Conservation (phyloP, 2,329 filamentous ascomycete genomes). For the Fusarium sp. region DNA sequence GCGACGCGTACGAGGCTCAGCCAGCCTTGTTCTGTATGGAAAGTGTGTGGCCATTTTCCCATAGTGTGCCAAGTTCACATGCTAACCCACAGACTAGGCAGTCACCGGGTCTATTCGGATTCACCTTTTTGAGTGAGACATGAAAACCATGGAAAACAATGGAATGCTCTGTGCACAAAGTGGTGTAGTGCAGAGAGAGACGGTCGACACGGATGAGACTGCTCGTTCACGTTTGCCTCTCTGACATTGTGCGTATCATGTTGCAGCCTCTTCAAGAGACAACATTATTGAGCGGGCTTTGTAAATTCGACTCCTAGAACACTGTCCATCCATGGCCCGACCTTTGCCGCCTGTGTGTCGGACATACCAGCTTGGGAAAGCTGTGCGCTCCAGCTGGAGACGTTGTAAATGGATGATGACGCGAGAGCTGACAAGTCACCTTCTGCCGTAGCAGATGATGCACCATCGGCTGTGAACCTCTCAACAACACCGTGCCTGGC, state of each 20-base stretch:
- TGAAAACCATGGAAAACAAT: conserved; percentile 26
- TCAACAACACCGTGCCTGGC: conserved; percentile 54
- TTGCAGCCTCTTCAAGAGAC: conserved; percentile 23
- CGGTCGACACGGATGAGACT: conserved; percentile 11
- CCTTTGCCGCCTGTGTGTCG: conserved; percentile 33
- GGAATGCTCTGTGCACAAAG: conserved; percentile 24
- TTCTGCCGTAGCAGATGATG: conserved; percentile 16
- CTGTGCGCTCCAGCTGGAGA: conserved; percentile 45
- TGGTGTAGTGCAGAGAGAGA: conserved; percentile 35
- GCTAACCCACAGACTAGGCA: conserved; percentile 31
- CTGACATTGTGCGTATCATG: conserved; percentile 26
- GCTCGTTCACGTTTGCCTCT: conserved; percentile 25
- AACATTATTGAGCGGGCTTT: conserved; percentile 33
- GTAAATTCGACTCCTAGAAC: conserved; percentile 50
- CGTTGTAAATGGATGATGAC: conserved; percentile 39
- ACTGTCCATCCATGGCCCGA: conserved; percentile 50
- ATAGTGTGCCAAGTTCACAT: conserved; percentile 38
- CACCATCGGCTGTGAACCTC: conserved; percentile 46
- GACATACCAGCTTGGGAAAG: conserved; percentile 45
- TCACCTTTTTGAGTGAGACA: conserved; percentile 35
- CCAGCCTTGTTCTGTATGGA: conserved; percentile 26
- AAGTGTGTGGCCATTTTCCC: conserved; percentile 31
- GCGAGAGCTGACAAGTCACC: conserved; percentile 28
- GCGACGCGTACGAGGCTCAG: conserved; percentile 42
- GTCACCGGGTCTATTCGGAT: conserved; percentile 37